phyloP scores from a whole-genome alignment of 805 yeast species.

The Jamesozyma jinghongensis region DNA sequence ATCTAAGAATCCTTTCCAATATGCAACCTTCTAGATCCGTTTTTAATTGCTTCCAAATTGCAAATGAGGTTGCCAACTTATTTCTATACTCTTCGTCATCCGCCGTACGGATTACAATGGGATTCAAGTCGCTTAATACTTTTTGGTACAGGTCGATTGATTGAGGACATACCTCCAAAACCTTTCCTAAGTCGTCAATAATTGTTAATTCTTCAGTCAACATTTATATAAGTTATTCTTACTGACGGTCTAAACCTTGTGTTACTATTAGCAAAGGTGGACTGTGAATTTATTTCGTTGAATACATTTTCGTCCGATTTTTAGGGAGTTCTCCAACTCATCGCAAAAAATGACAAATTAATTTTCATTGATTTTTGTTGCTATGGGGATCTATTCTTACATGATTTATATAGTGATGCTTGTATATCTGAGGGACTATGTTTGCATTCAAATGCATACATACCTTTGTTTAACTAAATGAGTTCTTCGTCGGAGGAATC shows the following conservation, averaged over 20 bases:
- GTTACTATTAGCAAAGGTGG: too few relatives aligned
- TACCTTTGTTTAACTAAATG: constrained; percentile 7
- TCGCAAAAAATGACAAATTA: neutral
- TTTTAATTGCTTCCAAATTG: constrained; percentile 23
- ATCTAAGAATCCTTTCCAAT: constrained; percentile 1
- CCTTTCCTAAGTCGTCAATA: constrained; percentile 6
- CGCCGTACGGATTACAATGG: constrained; percentile 19
- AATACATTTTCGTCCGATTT: too few relatives aligned
- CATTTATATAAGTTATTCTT: constrained; percentile 1
- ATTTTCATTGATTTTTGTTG: neutral
- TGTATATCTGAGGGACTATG: neutral
- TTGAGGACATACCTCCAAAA: constrained; percentile 6
- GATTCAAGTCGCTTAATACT: constrained; percentile 10
- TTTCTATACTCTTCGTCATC: constrained; percentile 22
- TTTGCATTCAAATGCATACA: neutral
- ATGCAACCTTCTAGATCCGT: constrained; percentile 7
- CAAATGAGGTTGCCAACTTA: constrained; percentile 17
- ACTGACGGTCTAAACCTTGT: too few relatives aligned
- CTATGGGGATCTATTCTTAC: too few relatives aligned
- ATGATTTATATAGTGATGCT: too few relatives aligned
- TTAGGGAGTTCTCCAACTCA: neutral
- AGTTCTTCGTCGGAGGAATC: constrained; percentile 25
- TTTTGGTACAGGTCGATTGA: constrained; percentile 4
- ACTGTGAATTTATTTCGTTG: too few relatives aligned
- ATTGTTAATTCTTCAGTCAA: constrained; percentile 4